phyloP scores from a whole-genome alignment of 176 grass and related monocot species.

The Eragrostis nindensis region DNA sequence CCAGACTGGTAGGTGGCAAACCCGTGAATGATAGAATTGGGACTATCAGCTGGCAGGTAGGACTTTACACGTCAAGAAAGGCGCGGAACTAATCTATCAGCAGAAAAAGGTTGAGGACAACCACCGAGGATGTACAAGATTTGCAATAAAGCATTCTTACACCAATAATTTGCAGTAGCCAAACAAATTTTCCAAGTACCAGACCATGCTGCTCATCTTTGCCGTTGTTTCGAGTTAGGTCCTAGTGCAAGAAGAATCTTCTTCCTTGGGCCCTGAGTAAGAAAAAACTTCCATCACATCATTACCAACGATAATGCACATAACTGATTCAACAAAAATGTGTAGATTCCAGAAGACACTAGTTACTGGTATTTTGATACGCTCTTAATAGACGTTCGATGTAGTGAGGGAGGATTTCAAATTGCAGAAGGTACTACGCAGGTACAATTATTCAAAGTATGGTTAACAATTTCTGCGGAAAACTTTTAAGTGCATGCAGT shows the following conservation, averaged over 20 bases:
- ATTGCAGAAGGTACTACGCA: background rate
- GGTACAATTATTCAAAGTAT: slow-evolving; percentile 10
- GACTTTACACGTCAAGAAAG: slow-evolving; percentile 37
- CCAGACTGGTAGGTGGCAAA: background rate
- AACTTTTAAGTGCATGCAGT: background rate
- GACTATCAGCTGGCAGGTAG: slow-evolving; percentile 14
- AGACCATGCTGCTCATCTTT: slow-evolving; percentile 35
- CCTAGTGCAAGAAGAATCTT: slow-evolving; percentile 76
- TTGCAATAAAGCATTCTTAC: slow-evolving; percentile 36
- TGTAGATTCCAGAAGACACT: too few relatives aligned
- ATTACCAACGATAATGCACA: slow-evolving; percentile 12
- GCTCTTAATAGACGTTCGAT: background rate
- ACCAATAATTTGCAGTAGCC: slow-evolving; percentile 25
- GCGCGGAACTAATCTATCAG: slow-evolving; percentile 19
- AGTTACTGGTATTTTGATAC: background rate
- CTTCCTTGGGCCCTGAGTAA: slow-evolving; percentile 75
- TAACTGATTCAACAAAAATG: background rate
- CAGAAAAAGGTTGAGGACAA: slow-evolving; percentile 28
- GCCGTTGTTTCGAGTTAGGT: slow-evolving; percentile 52
- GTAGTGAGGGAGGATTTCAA: background rate
- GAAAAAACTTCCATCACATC: slow-evolving; percentile 2
- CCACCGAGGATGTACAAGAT: slow-evolving; percentile 46
- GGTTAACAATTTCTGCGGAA: background rate
- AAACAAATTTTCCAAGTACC: background rate
- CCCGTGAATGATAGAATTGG: background rate